Percentiles rank a stretch among this genome's conserved stretches.
phyloP scores from a whole-genome alignment of 352 stramenopile genomes.

The Aphanomyces invadans region DNA sequence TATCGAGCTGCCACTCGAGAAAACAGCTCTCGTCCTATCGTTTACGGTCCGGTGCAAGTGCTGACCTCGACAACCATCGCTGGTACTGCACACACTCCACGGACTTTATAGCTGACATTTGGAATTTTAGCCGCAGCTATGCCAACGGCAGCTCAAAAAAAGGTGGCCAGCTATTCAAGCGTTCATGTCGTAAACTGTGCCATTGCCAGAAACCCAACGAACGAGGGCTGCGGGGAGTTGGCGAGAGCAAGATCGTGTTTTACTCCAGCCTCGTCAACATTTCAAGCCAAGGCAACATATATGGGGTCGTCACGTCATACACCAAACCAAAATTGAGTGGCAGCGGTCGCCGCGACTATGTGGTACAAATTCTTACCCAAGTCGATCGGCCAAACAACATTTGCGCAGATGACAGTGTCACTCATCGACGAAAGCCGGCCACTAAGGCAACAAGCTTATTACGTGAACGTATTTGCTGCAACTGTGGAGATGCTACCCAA shows the following conservation, averaged over 20 bases:
- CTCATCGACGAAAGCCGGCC: slow-evolving; percentile 20
- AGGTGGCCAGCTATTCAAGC: neutral
- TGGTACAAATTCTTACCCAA: neutral
- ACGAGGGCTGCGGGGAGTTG: neutral
- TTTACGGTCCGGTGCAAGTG: neutral
- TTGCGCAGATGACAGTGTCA: slow-evolving; percentile 21
- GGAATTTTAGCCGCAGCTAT: neutral
- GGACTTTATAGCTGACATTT: neutral
- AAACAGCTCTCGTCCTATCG: neutral
- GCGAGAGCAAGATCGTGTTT: slow-evolving; percentile 1
- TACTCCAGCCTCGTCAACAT: neutral
- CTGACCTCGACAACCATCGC: neutral
- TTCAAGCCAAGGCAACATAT: neutral
- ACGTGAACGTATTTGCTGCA: slow-evolving; percentile 19
- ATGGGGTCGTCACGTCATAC: slow-evolving; percentile 18
- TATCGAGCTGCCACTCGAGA: slow-evolving; percentile 1
- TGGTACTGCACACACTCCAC: neutral
- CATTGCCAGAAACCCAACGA: neutral
- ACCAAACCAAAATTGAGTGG: neutral
- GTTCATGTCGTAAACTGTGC: neutral
- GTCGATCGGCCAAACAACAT: neutral
- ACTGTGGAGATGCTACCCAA: neutral
- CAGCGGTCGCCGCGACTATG: slow-evolving; percentile 6
- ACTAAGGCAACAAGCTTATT: neutral
- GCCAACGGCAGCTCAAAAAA: too few relatives aligned